phyloP scores from a whole-genome alignment of 2,329 filamentous ascomycete species.

The Xylariaceae sp. region DNA sequence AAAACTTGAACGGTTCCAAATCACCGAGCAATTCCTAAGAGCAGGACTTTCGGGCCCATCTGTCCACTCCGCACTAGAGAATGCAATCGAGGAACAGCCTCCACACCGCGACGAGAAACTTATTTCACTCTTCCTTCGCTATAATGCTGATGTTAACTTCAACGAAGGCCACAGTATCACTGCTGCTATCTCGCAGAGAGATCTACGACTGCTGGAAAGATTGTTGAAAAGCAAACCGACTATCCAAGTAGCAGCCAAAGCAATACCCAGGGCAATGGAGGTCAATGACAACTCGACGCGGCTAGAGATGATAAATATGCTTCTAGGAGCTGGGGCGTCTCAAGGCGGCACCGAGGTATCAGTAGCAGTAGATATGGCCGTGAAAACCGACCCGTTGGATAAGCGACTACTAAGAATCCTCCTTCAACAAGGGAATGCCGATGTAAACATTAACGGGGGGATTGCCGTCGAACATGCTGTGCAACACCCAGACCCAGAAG shows the following conservation, averaged over 20 bases:
- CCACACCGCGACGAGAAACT: constrained; percentile 53
- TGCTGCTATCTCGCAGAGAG: constrained; percentile 51
- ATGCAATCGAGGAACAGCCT: constrained; percentile 53
- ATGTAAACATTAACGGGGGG: constrained; percentile 54
- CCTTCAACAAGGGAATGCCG: constrained; percentile 54
- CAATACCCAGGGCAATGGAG: constrained; percentile 52
- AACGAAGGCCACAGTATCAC: constrained; percentile 54
- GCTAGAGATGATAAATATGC: constrained; percentile 49
- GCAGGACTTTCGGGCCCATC: constrained; percentile 50
- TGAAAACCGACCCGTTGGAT: constrained; percentile 52
- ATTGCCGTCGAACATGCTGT: constrained; percentile 42
- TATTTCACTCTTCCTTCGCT: constrained; percentile 54
- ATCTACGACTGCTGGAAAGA: constrained; percentile 48
- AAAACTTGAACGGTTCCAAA: constrained; percentile 47
- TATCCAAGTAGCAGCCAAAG: constrained; percentile 50
- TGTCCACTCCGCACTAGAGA: constrained; percentile 54
- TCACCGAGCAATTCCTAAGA: constrained; percentile 54
- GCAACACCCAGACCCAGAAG: constrained; percentile 49
- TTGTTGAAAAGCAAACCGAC: constrained; percentile 51
- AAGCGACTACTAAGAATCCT: constrained; percentile 52
- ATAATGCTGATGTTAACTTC: constrained; percentile 58
- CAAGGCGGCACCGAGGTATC: constrained; percentile 47
- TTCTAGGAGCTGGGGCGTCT: constrained; percentile 50
- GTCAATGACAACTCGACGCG: constrained; percentile 46
- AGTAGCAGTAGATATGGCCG: constrained; percentile 44